phyloP scores from a whole-genome alignment of 2,329 filamentous ascomycete genomes.

The Annulohypoxylon truncatum region DNA sequence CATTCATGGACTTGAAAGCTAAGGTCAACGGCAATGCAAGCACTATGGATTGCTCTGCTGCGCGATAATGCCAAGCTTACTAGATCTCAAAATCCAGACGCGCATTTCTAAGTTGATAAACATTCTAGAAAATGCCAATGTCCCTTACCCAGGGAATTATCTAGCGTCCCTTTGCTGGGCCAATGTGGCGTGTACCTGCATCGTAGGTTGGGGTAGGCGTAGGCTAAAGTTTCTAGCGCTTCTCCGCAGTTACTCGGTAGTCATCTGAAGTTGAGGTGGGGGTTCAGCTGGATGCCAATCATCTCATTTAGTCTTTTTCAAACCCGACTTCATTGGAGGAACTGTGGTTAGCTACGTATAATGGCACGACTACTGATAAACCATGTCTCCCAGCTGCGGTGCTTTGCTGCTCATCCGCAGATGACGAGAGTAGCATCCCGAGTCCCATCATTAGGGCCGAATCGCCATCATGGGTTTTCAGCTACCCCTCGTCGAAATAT shows the following conservation, averaged over 20 bases:
- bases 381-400: not conserved
- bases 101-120: too few species aligned
- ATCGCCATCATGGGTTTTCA: constrained; percentile 49
- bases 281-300: not conserved
- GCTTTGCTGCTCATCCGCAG: not conserved
- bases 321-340: not conserved
- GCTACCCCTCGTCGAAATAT: constrained; percentile 55
- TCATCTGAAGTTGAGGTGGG: not conserved
- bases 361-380: constrained; percentile 33
- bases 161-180: too few species aligned
- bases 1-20: too few species aligned
- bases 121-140: too few species aligned
- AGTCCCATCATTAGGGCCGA: not conserved
- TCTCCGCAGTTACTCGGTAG: not conserved
- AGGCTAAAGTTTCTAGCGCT: too few species aligned
- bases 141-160: too few species aligned
- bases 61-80: too few species aligned
- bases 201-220: too few species aligned
- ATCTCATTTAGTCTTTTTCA: not conserved
- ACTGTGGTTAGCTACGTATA: not conserved
- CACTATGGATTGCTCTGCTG: too few species aligned
- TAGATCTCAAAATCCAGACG: too few species aligned
- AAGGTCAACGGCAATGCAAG: too few species aligned
- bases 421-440: not conserved
- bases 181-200: too few species aligned